Evolutionary conservation across 2,329 filamentous ascomycete species (phyloP), one percentile per base, ranked within the genome.

Genomic region (Phialophora macrospora): DNA sequence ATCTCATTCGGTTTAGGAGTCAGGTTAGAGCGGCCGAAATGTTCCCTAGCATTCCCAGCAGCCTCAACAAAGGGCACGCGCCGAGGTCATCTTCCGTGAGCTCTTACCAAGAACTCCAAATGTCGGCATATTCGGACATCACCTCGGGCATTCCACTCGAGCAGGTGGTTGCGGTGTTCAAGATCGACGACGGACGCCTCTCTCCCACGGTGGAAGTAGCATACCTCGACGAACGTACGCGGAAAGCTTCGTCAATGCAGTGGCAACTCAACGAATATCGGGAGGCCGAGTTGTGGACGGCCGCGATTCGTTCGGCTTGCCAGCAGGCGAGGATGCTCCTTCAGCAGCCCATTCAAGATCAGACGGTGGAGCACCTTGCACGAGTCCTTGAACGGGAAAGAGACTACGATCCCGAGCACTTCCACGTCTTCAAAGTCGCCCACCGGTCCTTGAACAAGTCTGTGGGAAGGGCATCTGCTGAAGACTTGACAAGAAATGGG

Each of bases 361-460:
- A 77, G 70, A 85, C 88, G 20, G 80, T 90, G 12, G 85, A 88
- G 69, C 85, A 88, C 73, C 83, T 87, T 48, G 85, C 85, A 22
- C 80, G 85, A 46, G 82, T 86, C 60, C 79, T 91, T 24, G 88
- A 90, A 73, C 81, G 85, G 64, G 87, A 89, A 68, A 81, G 85
- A 63, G 89, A 91, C 74, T 91, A 91, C 74, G 87, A 90, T 69
- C 85, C 88, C 34, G 79, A 83, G 32, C 85, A 86, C 68, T 90
- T 90, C 75, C 84, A 85, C 68, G 85, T 91, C 71, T 91, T 88
- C 78, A 86, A 88, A 67, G 87, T 90, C 8, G 86, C 90, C 28
- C 85, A 88, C 72, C 84, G 88, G 67, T 81, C 84, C n/a, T 77
- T 82, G 12, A 80, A 81, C 69, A 88, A 88, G 76, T 80, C 81